Percentiles rank a stretch among this genome's conserved stretches.
These are phyloP conservation scores for Sedum album DNA, from an alignment of 164 flowering plant genomes.

Conservation along the genomic window DNA sequence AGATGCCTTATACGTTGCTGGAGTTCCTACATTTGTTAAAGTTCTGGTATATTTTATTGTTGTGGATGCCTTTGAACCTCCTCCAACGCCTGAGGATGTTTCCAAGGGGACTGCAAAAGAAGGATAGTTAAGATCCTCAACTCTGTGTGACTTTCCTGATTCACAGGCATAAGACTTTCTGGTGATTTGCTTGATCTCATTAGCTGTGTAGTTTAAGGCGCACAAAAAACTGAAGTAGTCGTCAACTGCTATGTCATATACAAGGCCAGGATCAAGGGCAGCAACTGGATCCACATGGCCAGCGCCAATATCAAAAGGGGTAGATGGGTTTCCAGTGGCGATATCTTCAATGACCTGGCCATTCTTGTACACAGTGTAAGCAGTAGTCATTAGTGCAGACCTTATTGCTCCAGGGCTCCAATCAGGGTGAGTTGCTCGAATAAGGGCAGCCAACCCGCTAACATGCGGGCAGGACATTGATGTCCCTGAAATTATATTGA, in stretches of 20 bases:
- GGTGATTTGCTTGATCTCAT: constrained; percentile 29
- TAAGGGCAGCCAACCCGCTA: constrained; percentile 56
- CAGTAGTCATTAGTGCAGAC: constrained; percentile 70
- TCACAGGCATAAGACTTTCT: constrained; percentile 38
- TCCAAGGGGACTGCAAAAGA: constrained; percentile 41
- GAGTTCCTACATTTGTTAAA: constrained; percentile 42
- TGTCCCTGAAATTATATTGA: constrained; percentile 66
- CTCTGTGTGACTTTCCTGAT: constrained; percentile 27
- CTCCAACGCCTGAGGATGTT: constrained; percentile 14
- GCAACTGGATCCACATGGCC: constrained; percentile 65
- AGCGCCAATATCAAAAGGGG: constrained; percentile 56
- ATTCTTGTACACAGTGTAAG: constrained; percentile 37
- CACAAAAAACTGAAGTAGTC: constrained; percentile 55
- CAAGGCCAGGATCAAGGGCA: constrained; percentile 56
- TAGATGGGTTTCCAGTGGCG: constrained; percentile 45
- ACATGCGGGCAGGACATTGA: constrained; percentile 81
- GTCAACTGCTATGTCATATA: constrained; percentile 38
- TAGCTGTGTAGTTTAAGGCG: constrained; percentile 41
- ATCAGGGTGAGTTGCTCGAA: constrained; percentile 51
- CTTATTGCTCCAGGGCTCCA: constrained; percentile 72
- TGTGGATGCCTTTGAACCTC: constrained; percentile 6
- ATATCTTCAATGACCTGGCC: constrained; percentile 33
- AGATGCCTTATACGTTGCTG: constrained; percentile 40
- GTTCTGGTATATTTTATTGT: constrained; percentile 39
- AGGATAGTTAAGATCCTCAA: constrained; percentile 52